Conservation (phyloP, 352 stramenopile genomes). For the Globisporangium ultimum region DNA sequence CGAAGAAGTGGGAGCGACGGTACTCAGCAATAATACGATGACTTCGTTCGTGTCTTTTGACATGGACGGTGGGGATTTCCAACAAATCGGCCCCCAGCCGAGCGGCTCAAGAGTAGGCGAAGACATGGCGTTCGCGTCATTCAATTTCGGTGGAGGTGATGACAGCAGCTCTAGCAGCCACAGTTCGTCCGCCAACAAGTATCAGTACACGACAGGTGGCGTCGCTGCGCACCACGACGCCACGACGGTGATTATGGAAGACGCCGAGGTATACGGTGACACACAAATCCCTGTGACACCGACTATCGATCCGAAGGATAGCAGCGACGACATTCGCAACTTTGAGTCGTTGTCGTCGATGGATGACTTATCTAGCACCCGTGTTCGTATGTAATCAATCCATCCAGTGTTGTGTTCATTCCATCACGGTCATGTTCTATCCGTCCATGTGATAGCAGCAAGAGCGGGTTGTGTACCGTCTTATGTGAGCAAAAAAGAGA, state of each 20-base stretch:
- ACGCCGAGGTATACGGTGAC: conserved; percentile 12
- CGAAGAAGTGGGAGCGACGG: background rate
- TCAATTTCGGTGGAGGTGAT: conserved; percentile 13
- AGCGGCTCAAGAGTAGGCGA: conserved; percentile 1
- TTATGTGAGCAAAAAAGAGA: too few species aligned
- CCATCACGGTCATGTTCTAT: too few species aligned
- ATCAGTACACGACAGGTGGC: conserved; percentile 18
- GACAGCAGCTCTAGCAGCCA: background rate
- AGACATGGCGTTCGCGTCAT: conserved; percentile 20
- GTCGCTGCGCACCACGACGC: conserved; percentile 9
- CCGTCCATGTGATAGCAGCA: too few species aligned
- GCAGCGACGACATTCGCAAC: conserved; percentile 24
- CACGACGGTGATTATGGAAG: conserved; percentile 16
- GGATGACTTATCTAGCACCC: conserved; percentile 20
- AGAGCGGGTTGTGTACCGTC: too few species aligned
- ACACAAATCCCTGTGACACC: conserved; percentile 14
- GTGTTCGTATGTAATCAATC: conserved; percentile 28
- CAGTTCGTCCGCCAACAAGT: conserved; percentile 8
- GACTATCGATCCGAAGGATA: conserved; percentile 12
- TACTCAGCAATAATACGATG: conserved; percentile 14
- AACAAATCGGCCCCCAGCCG: background rate
- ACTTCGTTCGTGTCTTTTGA: conserved; percentile 23
- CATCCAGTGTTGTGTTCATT: background rate
- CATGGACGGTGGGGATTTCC: conserved; percentile 5
- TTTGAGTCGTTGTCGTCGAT: conserved; percentile 42